Evolutionary conservation across 352 stramenopile species (phyloP).

Genomic region (Phytophthora citricola): DNA sequence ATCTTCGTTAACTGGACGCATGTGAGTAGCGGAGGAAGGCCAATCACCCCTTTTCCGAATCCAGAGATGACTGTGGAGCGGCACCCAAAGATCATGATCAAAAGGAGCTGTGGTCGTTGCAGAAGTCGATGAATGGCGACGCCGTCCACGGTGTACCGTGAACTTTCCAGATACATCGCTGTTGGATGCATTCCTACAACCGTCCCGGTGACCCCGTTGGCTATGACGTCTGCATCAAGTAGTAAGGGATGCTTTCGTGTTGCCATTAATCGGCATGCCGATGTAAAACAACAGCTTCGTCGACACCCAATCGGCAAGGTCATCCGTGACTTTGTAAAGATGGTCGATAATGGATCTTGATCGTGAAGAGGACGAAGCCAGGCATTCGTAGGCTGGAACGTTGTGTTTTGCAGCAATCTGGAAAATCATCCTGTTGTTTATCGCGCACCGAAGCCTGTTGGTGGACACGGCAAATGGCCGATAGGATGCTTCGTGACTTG

Average conservation of each 20-base stretch:
- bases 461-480: slow-evolving; percentile 11
- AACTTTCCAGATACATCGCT: too few species aligned
- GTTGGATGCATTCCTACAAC: too few species aligned
- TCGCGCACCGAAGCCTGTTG: slow-evolving; percentile 7
- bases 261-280: slow-evolving; percentile 20
- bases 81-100: too few species aligned
- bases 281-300: slow-evolving; percentile 11
- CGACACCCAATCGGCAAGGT: too few species aligned
- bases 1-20: too few species aligned
- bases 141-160: too few species aligned
- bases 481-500: not conserved
- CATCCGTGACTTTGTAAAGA: slow-evolving; percentile 8
- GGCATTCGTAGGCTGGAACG: slow-evolving; percentile 1
- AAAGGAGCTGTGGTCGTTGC: too few species aligned
- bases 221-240: slow-evolving; percentile 4
- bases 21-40: too few species aligned
- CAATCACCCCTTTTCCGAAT: too few species aligned
- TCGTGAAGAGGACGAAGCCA: not conserved
- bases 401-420: not conserved
- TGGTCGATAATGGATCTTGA: slow-evolving; percentile 4
- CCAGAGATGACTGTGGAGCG: too few species aligned
- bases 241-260: slow-evolving; percentile 12
- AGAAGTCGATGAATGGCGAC: too few species aligned
- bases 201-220: not conserved
- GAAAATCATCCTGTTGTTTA: slow-evolving; percentile 17